Base-by-base conservation (phyloP, 2,329 filamentous ascomycete species). In the Fusarium algeriense region DNA sequence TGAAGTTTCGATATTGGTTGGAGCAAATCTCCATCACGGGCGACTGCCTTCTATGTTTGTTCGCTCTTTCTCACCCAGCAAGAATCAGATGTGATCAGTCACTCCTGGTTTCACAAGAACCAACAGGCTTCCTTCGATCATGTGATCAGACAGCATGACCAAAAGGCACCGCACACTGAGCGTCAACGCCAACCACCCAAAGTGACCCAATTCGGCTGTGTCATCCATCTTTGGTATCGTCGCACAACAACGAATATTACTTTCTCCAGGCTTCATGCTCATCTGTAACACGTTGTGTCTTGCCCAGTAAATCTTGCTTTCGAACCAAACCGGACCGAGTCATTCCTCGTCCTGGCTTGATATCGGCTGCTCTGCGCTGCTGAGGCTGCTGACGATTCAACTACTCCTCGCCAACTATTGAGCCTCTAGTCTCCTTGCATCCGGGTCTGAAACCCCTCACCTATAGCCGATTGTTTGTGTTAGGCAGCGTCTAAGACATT, bases 81-180 rank as follows among this genome's bases (percentile, higher is more conserved):
- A 52, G 56, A 63, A 50, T 65, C 32, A 55, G 45, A 50, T 62
- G 66, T 74, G 73, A 73, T 69, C 56, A 60, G 71, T 65, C 74
- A 70, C 58, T 52, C 66, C 66, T 30, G 50, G 54, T 49, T 63
- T 64, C 62, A 57, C 58, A 56, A 66, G 57, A 43, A 49, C 64
- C 58, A 68, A 62, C 64, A 70, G 52, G 55, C 41, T 34, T 55
- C 60, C 12, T 58, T 54, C 55, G 71, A 76, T 76, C 74, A 76
- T 75, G 73, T 76, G 74, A 76, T 76, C 71, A 68, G 26, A 32
- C 58, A 59, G 63, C 60, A 65, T 44, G 64, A 53, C 63, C 53
- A 46, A 66, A 59, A 53, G 48, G 35, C 26, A 48, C 53, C 23
- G 26, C 34, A 43, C 53, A 44, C 28, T 65, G 58, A 63, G 44